Evolutionary conservation across 768 basidiomycete genomes (phyloP).

Genomic region (Cyathus striatus): DNA sequence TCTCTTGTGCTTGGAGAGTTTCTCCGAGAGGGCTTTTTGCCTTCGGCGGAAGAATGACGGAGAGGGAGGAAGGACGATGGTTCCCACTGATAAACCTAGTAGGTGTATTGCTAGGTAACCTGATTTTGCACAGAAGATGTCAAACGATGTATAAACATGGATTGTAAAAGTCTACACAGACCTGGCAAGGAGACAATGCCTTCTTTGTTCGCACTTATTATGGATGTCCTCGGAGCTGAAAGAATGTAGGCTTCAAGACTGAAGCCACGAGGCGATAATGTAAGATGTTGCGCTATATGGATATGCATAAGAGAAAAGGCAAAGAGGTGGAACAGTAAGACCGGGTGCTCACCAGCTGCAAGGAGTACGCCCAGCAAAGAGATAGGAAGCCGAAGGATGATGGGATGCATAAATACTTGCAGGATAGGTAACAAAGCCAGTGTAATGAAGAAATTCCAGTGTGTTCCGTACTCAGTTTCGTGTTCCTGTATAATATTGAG

Average conservation of each 20-base stretch:
- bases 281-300: too few relatives aligned
- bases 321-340: too few relatives aligned
- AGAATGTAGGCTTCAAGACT: constrained; percentile 67
- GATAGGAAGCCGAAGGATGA: constrained; percentile 53
- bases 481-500: constrained; percentile 58
- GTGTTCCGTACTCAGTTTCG: constrained; percentile 90
- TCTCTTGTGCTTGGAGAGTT: constrained; percentile 6
- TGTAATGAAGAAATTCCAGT: constrained; percentile 99
- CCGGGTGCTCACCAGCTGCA: constrained; percentile 53
- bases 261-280: constrained; percentile 48
- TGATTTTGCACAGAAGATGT: constrained; percentile 15
- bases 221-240: constrained; percentile 49
- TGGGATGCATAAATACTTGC: constrained; percentile 63
- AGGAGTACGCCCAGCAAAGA: constrained; percentile 59
- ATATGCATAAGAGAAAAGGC: too few relatives aligned
- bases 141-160: background rate
- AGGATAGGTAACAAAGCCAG: constrained; percentile 75
- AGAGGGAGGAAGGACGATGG: constrained; percentile 72
- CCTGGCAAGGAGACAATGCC: constrained; percentile 79
- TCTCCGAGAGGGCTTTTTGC: constrained; percentile 24
- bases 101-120: constrained; percentile 92
- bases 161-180: constrained; percentile 14
- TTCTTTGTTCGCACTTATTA: constrained; percentile 87
- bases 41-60: constrained; percentile 66
- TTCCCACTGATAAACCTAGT: constrained; percentile 78